Evolutionary conservation across 1,284 basidiomycete genomes (phyloP).

Genomic region (Moesziomyces sp.): DNA sequence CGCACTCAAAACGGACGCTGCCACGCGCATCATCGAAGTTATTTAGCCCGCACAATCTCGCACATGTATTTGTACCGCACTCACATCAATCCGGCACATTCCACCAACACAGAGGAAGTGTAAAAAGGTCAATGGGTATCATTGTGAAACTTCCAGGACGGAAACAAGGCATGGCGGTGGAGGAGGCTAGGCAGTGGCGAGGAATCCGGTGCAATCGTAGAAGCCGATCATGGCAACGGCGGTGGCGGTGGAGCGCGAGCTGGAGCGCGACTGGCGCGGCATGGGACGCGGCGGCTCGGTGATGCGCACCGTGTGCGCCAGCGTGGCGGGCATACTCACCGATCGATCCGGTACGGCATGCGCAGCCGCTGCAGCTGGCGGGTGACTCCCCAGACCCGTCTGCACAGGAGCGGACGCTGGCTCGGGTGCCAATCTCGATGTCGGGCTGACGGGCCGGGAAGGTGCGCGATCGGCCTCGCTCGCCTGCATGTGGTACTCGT

Average conservation of each 20-base stretch:
- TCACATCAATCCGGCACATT: too few species aligned
- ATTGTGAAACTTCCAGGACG: too few species aligned
- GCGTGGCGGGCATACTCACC: constrained; percentile 29
- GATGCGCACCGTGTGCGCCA: constrained; percentile 18
- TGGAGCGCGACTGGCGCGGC: constrained; percentile 8
- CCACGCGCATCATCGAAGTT: constrained; percentile 41
- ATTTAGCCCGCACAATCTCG: constrained; percentile 4
- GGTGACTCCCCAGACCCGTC: not conserved
- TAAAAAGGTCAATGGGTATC: not conserved
- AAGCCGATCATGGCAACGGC: constrained; percentile 39
- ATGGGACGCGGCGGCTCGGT: constrained; percentile 16
- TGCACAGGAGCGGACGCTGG: not conserved
- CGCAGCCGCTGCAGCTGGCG: not conserved
- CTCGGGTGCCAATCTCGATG: constrained; percentile 1
- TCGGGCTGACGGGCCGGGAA: constrained; percentile 29
- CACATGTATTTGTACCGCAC: constrained; percentile 31
- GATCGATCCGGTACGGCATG: constrained; percentile 9
- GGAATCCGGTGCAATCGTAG: constrained; percentile 37
- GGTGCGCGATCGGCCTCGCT: not conserved
- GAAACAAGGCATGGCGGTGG: not conserved
- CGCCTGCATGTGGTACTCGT: constrained; percentile 8
- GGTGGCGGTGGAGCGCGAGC: constrained; percentile 12
- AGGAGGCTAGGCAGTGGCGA: constrained; percentile 25
- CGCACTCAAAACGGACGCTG: constrained; percentile 66
- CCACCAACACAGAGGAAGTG: too few species aligned